Percentiles rank a stretch among this genome's conserved stretches.
These are phyloP conservation scores for Yamadazyma songkhlaensis DNA, from an alignment of 1,139 yeast genomes.

Conservation along the genomic window DNA sequence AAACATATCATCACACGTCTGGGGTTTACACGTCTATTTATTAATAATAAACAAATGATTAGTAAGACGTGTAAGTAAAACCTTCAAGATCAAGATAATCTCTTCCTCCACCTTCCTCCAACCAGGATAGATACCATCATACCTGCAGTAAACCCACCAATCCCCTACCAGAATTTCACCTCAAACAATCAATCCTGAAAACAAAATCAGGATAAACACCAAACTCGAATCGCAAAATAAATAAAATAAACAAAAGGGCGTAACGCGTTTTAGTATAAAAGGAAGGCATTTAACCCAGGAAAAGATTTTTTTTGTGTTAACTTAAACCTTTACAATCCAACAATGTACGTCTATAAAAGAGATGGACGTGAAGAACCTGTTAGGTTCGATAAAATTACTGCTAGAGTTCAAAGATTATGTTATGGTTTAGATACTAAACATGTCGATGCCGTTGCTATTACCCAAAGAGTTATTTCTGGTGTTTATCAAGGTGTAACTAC, in stretches of 20 bases:
- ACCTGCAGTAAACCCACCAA: no score
- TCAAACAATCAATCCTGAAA: conserved; percentile 1
- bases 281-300: not conserved
- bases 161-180: not conserved
- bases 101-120: no score
- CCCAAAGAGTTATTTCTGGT: conserved; percentile 85
- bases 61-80: conserved; percentile 2
- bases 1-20: conserved; percentile 2
- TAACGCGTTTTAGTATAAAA: conserved; percentile 8
- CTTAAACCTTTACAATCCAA: not conserved
- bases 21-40: conserved; percentile 1
- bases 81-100: no score
- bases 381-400: conserved; percentile 64
- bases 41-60: conserved; percentile 3
- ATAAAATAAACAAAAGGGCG: conserved; percentile 4
- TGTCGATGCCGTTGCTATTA: conserved; percentile 85
- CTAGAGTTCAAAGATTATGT: conserved; percentile 55
- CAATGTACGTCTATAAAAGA: conserved; percentile 55
- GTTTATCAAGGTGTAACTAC: conserved; percentile 97
- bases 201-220: conserved; percentile 1
- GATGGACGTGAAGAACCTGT: conserved; percentile 87
- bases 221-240: conserved; percentile 3
- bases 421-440: conserved; percentile 82
- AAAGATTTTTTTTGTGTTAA: not conserved
- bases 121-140: no score